Evolutionary conservation across 345 rosid species (phyloP).

Genomic region (Camelina hispida): DNA sequence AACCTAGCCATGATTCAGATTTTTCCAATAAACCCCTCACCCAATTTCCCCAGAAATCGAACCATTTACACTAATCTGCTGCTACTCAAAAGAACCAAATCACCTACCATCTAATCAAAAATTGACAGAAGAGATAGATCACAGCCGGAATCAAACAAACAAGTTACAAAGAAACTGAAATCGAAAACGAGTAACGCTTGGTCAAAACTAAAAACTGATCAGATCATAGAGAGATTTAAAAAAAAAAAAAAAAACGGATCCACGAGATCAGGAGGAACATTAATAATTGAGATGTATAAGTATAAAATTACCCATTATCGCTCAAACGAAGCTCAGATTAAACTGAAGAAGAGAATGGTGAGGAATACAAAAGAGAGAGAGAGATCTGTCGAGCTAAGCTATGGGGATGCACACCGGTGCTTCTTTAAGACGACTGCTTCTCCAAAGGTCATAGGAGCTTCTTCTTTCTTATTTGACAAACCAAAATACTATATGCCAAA

Average conservation of each 20-base stretch:
- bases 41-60: not conserved
- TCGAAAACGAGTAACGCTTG: conserved; percentile 35
- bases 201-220: conserved; percentile 39
- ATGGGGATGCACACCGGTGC: conserved; percentile 35
- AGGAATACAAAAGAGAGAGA: not conserved
- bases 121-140: conserved; percentile 27
- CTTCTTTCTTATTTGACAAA: conserved; percentile 33
- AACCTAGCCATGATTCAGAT: conserved; percentile 13
- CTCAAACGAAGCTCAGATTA: conserved; percentile 29
- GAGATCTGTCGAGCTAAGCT: conserved; percentile 32
- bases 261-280: conserved; percentile 48
- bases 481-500: conserved; percentile 33
- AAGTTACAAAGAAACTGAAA: conserved; percentile 27
- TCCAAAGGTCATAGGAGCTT: conserved; percentile 35
- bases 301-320: conserved; percentile 40
- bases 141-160: conserved; percentile 28
- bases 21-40: not conserved
- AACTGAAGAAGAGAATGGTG: conserved; percentile 26
- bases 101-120: conserved; percentile 30
- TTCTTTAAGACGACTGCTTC: conserved; percentile 40
- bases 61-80: conserved; percentile 17
- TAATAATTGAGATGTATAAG: conserved; percentile 15
- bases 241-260: conserved; percentile 40
- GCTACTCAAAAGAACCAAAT: conserved; percentile 22
- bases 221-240: conserved; percentile 26